Percentiles rank a stretch among this genome's conserved stretches.
These are phyloP conservation scores for Elsinoe australis DNA, from an alignment of 2,329 filamentous ascomycete genomes.

Conservation along the genomic window DNA sequence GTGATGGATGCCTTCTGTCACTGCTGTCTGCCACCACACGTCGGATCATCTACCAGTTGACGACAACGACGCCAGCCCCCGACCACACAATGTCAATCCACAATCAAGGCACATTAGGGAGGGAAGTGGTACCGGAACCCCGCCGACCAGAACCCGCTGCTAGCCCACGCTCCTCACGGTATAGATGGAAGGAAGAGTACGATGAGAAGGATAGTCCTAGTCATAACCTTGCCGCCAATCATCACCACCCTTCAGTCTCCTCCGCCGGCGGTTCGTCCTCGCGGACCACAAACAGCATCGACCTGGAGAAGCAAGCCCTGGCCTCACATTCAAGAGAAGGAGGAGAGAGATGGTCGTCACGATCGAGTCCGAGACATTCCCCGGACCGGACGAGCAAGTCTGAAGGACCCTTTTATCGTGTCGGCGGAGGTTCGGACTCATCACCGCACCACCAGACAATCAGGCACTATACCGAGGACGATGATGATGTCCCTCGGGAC, in stretches of 20 bases:
- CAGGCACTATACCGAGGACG: constrained; percentile 23
- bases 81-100: background rate
- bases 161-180: constrained; percentile 9
- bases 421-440: constrained; percentile 26
- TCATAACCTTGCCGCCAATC: background rate
- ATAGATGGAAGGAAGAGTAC: constrained; percentile 11
- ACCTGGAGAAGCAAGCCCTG: constrained; percentile 27
- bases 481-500: constrained; percentile 32
- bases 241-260: constrained; percentile 24
- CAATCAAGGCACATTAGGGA: background rate
- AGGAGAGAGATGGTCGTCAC: background rate
- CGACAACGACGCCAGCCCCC: background rate
- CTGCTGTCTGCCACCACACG: background rate
- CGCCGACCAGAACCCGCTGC: constrained; percentile 7
- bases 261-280: constrained; percentile 23
- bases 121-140: constrained; percentile 4
- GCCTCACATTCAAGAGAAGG: constrained; percentile 18
- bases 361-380: constrained; percentile 3
- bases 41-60: constrained; percentile 1
- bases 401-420: constrained; percentile 18
- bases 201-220: constrained; percentile 13
- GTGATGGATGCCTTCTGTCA: background rate
- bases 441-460: constrained; percentile 20
- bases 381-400: constrained; percentile 11
- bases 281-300: constrained; percentile 26